Evolutionary conservation across 2,329 filamentous ascomycete genomes (phyloP).

Genomic region (Aschersonia sp.): DNA sequence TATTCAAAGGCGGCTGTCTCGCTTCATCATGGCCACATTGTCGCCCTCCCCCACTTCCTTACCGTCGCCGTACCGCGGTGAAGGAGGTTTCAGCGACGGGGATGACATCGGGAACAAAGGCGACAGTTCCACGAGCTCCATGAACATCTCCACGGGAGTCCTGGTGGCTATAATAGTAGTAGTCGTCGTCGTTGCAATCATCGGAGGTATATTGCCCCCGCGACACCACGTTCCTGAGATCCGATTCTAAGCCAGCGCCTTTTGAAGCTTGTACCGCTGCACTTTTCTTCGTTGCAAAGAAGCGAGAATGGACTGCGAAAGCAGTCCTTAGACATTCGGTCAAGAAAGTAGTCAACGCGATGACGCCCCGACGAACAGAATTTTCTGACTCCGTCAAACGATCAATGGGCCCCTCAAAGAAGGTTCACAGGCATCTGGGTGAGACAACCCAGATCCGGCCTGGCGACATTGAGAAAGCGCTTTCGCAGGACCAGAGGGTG

Average conservation of each 20-base stretch:
- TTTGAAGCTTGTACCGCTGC: slow-evolving; percentile 44
- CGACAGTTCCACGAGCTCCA: slow-evolving; percentile 31
- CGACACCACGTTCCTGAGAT: background rate
- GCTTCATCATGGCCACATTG: too few species aligned
- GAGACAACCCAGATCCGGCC: slow-evolving; percentile 29
- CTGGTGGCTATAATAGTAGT: slow-evolving; percentile 63
- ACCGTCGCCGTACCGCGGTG: slow-evolving; percentile 21
- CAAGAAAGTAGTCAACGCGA: slow-evolving; percentile 41
- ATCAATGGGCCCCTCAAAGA: slow-evolving; percentile 11
- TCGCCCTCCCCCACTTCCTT: slow-evolving; percentile 24
- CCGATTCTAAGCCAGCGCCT: background rate
- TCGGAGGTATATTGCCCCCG: slow-evolving; percentile 44
- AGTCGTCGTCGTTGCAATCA: slow-evolving; percentile 48
- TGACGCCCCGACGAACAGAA: slow-evolving; percentile 46
- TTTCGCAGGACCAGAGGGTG: slow-evolving; percentile 18
- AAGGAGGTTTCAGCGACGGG: slow-evolving; percentile 24
- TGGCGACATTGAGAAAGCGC: slow-evolving; percentile 45
- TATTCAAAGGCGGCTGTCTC: too few species aligned
- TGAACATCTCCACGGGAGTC: slow-evolving; percentile 52
- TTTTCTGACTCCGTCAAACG: slow-evolving; percentile 45
- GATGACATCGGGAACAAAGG: slow-evolving; percentile 52
- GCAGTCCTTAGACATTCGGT: slow-evolving; percentile 57
- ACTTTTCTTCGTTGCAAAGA: slow-evolving; percentile 71
- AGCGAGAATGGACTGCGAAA: slow-evolving; percentile 67
- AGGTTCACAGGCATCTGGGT: slow-evolving; percentile 27